Evolutionary conservation across 2,329 filamentous ascomycete genomes (phyloP).

Genomic region (Ceratocystis papillata): DNA sequence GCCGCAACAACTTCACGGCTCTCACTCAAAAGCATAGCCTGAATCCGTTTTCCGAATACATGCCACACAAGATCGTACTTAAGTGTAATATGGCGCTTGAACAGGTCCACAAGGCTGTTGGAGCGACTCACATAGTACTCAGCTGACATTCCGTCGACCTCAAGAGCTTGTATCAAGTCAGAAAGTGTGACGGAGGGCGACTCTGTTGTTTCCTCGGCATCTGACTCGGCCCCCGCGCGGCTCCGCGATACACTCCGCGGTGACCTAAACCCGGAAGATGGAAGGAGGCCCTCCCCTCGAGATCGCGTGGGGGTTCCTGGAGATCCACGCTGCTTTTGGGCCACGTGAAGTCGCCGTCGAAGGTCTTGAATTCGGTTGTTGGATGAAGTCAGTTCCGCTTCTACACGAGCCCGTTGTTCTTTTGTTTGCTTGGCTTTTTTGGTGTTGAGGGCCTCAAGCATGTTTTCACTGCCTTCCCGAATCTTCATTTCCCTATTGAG

Average conservation of each 20-base stretch:
- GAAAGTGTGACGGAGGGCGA: constrained; percentile 85
- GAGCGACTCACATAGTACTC: constrained; percentile 93
- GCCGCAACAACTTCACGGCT: constrained; percentile 92
- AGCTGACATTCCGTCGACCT: constrained; percentile 73
- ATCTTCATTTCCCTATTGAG: constrained; percentile 96
- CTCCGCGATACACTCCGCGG: constrained; percentile 47
- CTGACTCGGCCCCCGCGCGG: constrained; percentile 47
- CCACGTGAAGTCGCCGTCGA: constrained; percentile 49
- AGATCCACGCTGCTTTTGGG: constrained; percentile 41
- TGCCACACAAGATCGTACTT: constrained; percentile 97
- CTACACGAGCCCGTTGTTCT: constrained; percentile 65
- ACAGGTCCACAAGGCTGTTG: constrained; percentile 90
- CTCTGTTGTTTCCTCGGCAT: constrained; percentile 59
- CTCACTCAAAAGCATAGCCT: constrained; percentile 90
- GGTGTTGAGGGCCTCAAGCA: constrained; percentile 84
- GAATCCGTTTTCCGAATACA: constrained; percentile 84
- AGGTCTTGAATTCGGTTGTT: constrained; percentile 60
- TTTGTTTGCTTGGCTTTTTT: constrained; percentile 96
- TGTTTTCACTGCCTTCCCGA: constrained; percentile 93
- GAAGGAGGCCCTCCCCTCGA: constrained; percentile 40
- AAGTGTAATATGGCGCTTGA: constrained; percentile 80
- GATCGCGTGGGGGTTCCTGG: constrained; percentile 44
- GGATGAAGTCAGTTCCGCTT: constrained; percentile 82
- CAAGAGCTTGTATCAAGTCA: constrained; percentile 81
- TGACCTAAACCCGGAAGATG: constrained; percentile 43